These are phyloP conservation scores for Chamaecyparis obtusa DNA, from an alignment of 75 land plant genomes.

Conservation along the genomic window DNA sequence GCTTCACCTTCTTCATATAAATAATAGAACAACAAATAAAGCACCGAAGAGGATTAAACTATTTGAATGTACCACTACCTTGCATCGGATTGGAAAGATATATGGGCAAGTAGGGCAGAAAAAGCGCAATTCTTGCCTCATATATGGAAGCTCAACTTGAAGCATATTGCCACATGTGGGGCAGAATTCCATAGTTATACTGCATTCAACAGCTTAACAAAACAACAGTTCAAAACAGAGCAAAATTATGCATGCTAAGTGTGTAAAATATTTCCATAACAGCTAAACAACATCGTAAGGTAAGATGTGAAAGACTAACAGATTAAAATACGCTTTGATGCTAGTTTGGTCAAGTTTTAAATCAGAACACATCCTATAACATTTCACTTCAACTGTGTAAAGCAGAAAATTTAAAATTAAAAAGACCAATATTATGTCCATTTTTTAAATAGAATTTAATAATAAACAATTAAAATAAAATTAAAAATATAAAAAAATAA, in stretches of 20 bases:
- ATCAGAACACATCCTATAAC: neutral
- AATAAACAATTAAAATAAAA: no score
- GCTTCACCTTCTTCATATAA: neutral
- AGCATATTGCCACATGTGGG: slow-evolving; percentile 49
- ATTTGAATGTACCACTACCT: slow-evolving; percentile 23
- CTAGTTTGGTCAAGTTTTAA: neutral
- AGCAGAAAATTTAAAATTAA: neutral
- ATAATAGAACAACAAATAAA: neutral
- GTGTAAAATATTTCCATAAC: neutral
- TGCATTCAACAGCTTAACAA: neutral
- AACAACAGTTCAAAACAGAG: neutral
- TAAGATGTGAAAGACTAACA: neutral
- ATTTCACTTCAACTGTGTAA: neutral
- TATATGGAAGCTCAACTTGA: slow-evolving; percentile 33
- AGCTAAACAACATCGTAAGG: neutral
- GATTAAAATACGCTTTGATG: neutral
- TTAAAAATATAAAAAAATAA: no score
- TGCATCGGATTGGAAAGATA: slow-evolving; percentile 35
- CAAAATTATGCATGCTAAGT: neutral
- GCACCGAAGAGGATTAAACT: neutral
- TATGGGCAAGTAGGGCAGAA: slow-evolving; percentile 57
- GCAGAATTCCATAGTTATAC: slow-evolving; percentile 44
- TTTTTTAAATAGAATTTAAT: no score
- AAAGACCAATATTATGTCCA: neutral
- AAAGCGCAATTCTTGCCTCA: slow-evolving; percentile 33